Percentiles rank a stretch among this genome's conserved stretches.
Conservation (phyloP, 495 filamentous ascomycete species). For the Haplographium delicatum region DNA sequence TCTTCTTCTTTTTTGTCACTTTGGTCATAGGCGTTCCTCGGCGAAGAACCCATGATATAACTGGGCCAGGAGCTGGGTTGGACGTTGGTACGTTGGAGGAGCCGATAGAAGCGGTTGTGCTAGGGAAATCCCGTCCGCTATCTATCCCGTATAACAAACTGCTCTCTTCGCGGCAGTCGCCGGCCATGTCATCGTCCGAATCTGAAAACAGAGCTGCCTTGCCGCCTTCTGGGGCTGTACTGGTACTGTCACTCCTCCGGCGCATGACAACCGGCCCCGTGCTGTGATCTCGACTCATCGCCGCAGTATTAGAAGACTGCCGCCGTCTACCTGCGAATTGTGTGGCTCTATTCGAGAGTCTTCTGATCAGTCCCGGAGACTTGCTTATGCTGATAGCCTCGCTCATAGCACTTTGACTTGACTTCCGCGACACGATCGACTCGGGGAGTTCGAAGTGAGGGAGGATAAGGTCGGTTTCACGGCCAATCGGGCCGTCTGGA, state of each 20-base stretch:
- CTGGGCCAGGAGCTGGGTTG: constrained; percentile 50
- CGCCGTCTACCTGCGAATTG: constrained; percentile 42
- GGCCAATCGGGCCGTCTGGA: constrained; percentile 45
- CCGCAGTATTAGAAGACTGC: constrained; percentile 64
- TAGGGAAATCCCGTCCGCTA: constrained; percentile 29
- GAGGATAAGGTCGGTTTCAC: constrained; percentile 30
- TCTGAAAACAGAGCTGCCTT: constrained; percentile 53
- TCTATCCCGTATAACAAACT: constrained; percentile 26
- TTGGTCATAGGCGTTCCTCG: constrained; percentile 73
- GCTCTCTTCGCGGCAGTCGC: constrained; percentile 29
- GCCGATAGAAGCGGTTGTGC: constrained; percentile 32
- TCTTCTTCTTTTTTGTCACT: constrained; percentile 74
- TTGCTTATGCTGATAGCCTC: constrained; percentile 44
- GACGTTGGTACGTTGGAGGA: constrained; percentile 28
- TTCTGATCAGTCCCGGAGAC: constrained; percentile 36
- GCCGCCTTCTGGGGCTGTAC: constrained; percentile 46
- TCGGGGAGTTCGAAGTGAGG: constrained; percentile 54
- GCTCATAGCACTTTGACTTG: constrained; percentile 45
- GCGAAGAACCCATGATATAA: constrained; percentile 64
- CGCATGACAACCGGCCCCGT: constrained; percentile 84
- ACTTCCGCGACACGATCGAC: constrained; percentile 35
- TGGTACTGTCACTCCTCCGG: constrained; percentile 81
- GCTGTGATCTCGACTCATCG: constrained; percentile 75
- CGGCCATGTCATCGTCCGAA: constrained; percentile 57
- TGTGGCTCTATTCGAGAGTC: constrained; percentile 24